A percentile compares a stretch with the other conserved stretches of the same genome.
These are phyloP conservation scores for Taphrina betulina DNA, from an alignment of 1,139 yeast species.

Conservation along the genomic window DNA sequence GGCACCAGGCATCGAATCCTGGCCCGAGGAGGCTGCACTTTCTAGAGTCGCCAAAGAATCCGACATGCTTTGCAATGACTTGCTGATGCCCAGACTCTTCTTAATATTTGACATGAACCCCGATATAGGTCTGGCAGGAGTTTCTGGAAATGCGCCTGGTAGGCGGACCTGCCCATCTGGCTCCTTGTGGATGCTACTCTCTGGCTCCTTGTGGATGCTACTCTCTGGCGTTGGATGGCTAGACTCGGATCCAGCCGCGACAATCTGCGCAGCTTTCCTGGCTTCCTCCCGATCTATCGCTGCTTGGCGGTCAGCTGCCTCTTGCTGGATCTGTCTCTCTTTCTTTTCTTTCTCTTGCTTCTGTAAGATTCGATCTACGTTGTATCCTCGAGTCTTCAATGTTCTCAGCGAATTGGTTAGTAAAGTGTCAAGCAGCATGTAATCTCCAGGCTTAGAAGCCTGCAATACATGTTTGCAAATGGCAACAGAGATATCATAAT, in stretches of 20 bases:
- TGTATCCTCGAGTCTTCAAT: slow-evolving; percentile 47
- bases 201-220: neutral
- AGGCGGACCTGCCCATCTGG: neutral
- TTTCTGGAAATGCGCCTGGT: slow-evolving; percentile 1
- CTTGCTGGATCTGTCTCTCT: slow-evolving; percentile 29
- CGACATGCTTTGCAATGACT: neutral
- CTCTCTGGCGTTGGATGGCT: neutral
- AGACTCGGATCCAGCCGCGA: slow-evolving; percentile 1
- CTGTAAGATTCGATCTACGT: slow-evolving; percentile 44
- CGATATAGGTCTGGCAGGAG: neutral
- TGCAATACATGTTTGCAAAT: slow-evolving; percentile 42
- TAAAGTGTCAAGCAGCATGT: slow-evolving; percentile 46
- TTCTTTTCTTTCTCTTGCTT: slow-evolving; percentile 39
- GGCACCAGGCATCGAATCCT: neutral
- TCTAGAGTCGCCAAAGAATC: neutral
- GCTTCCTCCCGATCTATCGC: slow-evolving; percentile 32
- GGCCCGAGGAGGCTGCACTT: neutral
- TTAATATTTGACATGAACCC: slow-evolving; percentile 8
- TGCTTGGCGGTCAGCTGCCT: slow-evolving; percentile 32
- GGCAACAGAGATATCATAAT: slow-evolving; percentile 47
- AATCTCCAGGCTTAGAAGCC: slow-evolving; percentile 47
- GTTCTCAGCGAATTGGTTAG: slow-evolving; percentile 43
- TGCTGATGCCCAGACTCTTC: slow-evolving; percentile 17
- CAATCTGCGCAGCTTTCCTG: neutral
- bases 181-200: neutral